A percentile compares a stretch with the other conserved stretches of the same genome.
Evolutionary conservation across 164 flowering plant species (phyloP).

Genomic region (Tetrastigma voinierianum): DNA sequence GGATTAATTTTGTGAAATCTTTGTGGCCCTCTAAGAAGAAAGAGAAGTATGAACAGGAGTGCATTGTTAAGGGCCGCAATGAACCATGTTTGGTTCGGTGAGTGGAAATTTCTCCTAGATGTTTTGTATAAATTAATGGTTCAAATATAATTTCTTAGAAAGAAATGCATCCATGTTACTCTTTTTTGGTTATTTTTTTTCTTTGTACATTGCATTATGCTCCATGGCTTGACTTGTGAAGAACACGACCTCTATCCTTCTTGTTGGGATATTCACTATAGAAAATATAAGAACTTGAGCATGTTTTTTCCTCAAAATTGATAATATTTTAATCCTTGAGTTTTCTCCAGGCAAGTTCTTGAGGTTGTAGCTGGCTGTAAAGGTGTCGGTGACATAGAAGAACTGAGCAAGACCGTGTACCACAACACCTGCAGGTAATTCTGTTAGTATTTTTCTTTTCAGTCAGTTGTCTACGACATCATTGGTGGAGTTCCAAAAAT

Average conservation of each 20-base stretch:
- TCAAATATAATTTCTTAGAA: not conserved
- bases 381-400: slow-evolving; percentile 56
- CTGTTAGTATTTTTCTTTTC: not conserved
- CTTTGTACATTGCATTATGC: no score
- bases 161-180: not conserved
- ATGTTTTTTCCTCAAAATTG: not conserved
- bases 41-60: slow-evolving; percentile 78
- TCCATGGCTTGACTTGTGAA: no score
- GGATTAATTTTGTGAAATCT: slow-evolving; percentile 75
- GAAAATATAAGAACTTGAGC: no score
- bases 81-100: slow-evolving; percentile 95
- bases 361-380: slow-evolving; percentile 96
- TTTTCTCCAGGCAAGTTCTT: slow-evolving; percentile 83
- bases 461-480: no score
- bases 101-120: slow-evolving; percentile 17
- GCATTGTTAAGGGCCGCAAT: slow-evolving; percentile 87
- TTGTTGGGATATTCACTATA: no score
- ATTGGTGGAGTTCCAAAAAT: no score
- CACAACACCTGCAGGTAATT: slow-evolving; percentile 93
- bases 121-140: not conserved
- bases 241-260: no score
- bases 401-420: slow-evolving; percentile 68
- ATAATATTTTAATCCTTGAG: not conserved
- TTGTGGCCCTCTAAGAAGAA: slow-evolving; percentile 91
- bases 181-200: no score